Evolutionary conservation across 179 eudicot genomes (phyloP).

Genomic region (Gypsophila paniculata): DNA sequence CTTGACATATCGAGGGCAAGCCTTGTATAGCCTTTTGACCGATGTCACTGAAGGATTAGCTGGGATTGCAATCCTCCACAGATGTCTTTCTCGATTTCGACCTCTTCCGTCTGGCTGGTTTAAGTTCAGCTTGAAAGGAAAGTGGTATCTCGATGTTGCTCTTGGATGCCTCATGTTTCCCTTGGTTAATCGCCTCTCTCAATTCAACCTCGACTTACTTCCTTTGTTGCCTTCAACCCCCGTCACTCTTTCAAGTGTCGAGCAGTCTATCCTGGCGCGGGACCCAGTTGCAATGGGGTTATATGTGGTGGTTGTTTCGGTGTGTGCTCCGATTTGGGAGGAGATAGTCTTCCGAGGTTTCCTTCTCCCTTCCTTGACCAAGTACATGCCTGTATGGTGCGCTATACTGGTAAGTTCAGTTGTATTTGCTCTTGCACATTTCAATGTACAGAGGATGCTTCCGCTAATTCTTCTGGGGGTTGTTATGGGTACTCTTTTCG

Average conservation of each 20-base stretch:
- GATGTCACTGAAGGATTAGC: slow-evolving; percentile 73
- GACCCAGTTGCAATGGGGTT: slow-evolving; percentile 77
- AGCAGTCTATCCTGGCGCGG: slow-evolving; percentile 72
- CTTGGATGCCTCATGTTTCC: slow-evolving; percentile 87
- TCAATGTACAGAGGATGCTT: slow-evolving; percentile 72
- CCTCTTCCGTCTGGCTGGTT: slow-evolving; percentile 82
- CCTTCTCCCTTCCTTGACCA: slow-evolving; percentile 78
- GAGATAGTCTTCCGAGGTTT: slow-evolving; percentile 78
- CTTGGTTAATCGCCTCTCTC: slow-evolving; percentile 69
- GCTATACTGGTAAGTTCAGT: slow-evolving; percentile 65
- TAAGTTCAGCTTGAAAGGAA: slow-evolving; percentile 62
- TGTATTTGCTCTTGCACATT: slow-evolving; percentile 79
- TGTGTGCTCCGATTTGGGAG: slow-evolving; percentile 86
- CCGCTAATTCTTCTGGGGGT: slow-evolving; percentile 73
- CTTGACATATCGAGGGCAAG: slow-evolving; percentile 70
- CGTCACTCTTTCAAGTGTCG: slow-evolving; percentile 62
- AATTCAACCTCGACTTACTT: slow-evolving; percentile 60
- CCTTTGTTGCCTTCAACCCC: slow-evolving; percentile 67
- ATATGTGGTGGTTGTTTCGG: slow-evolving; percentile 63
- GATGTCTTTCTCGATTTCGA: slow-evolving; percentile 62
- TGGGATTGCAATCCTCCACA: slow-evolving; percentile 61
- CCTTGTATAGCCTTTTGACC: slow-evolving; percentile 70
- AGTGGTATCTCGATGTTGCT: slow-evolving; percentile 66
- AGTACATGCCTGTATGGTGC: slow-evolving; percentile 80
- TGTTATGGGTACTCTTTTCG: slow-evolving; percentile 67